phyloP scores from a whole-genome alignment of 2,329 filamentous ascomycete genomes.

The Pestalotiopsis fici region DNA sequence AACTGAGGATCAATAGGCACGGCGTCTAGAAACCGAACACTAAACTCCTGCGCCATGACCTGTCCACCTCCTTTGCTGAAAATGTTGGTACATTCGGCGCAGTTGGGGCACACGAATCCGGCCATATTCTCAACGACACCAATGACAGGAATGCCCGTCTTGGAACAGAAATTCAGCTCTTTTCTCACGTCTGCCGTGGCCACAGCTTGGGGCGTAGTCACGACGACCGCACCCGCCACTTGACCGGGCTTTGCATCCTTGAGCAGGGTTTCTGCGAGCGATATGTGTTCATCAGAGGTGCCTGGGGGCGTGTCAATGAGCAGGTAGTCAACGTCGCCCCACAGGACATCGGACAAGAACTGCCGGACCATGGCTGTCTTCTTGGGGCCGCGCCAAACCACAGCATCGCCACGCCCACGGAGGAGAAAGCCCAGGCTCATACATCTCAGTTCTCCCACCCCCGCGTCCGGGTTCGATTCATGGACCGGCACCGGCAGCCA shows the following conservation, averaged over 20 bases:
- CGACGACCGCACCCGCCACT: slow-evolving; percentile 85
- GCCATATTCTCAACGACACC: slow-evolving; percentile 98
- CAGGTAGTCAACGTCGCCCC: slow-evolving; percentile 86
- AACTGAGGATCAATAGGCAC: slow-evolving; percentile 95
- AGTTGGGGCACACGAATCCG: slow-evolving; percentile 81
- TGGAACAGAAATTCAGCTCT: slow-evolving; percentile 89
- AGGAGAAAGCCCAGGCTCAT: slow-evolving; percentile 95
- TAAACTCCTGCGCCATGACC: slow-evolving; percentile 85
- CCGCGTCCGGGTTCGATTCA: slow-evolving; percentile 49
- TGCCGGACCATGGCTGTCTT: slow-evolving; percentile 99
- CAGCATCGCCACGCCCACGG: slow-evolving; percentile 79
- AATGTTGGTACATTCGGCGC: slow-evolving; percentile 85
- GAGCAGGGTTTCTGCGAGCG: slow-evolving; percentile 83
- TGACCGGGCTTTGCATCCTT: slow-evolving; percentile 63
- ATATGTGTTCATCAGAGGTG: slow-evolving; percentile 96
- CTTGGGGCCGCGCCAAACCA: slow-evolving; percentile 97
- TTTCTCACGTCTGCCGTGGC: slow-evolving; percentile 92
- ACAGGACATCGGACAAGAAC: slow-evolving; percentile 88
- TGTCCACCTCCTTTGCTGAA: slow-evolving; percentile 90
- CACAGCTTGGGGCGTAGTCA: slow-evolving; percentile 94
- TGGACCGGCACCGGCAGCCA: slow-evolving; percentile 92
- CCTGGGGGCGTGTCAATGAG: slow-evolving; percentile 96
- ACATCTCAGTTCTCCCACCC: slow-evolving; percentile 69
- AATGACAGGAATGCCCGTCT: slow-evolving; percentile 76
- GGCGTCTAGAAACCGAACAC: slow-evolving; percentile 79